Base-by-base conservation (phyloP, 1,284 basidiomycete genomes). In the Porodaedalea pini region DNA sequence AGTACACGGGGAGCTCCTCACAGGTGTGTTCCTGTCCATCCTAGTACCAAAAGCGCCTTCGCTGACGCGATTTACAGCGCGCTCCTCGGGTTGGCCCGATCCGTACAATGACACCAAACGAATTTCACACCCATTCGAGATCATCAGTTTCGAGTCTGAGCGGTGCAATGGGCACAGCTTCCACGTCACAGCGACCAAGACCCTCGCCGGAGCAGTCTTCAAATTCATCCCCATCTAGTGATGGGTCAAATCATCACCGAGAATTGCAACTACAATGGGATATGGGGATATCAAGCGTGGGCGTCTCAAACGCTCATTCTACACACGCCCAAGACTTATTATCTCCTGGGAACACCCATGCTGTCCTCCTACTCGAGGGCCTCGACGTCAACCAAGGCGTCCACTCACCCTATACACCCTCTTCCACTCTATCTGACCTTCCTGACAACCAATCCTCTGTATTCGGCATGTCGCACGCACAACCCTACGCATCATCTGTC, bases 171-270 rank as follows among this genome's bases (percentile, higher is more conserved):
- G 48, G 50, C 48, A 52, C 58, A 55, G 45, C 54, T 34, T 53
- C 54, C 21, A 40, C 54, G 19, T 56, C 54, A n/a, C 51, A 31
- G 45, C 51, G 52, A 47, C 40, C 27, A 36, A 60, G 43, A n/a
- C 29, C n/a, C 37, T 51, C 49, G 32, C 51, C 57, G 45, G 53
- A 54, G 37, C 57, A 55, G 25, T 60, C 58, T 44, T 47, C 58
- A n/a, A 51, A 45, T 25, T 56, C 54, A 34, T 60, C 58, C 45
- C 58, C 58, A 52, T 60, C 58, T 19, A 60, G 58, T 52, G 58
- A 60, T 23, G 48, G 21, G 21, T 60, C 58, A 15, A 54, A 59
- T 55, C 53, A 59, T 51, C 57, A 59, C 11, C 54, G 53, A 27
- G 54, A 60, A 34, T 27, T 47, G 32, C 58, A 51, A 31, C 43